Evolutionary conservation across 345 rosid species (phyloP), one percentile per base, ranked within the genome.

Genomic region (Boechera divaricarpa): DNA sequence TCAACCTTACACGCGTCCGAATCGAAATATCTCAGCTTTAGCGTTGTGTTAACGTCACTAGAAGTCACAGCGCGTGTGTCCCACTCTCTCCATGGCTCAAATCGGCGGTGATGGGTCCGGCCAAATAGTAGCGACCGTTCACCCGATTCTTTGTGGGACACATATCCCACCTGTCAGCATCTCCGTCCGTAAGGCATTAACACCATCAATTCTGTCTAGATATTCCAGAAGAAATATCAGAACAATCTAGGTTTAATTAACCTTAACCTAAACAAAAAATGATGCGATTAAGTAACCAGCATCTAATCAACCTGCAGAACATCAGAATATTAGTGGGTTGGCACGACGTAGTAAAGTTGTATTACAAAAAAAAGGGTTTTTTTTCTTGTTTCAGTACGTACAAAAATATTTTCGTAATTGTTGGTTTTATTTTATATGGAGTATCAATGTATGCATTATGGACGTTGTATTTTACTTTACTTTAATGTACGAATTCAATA

Each of bases 21-120:
- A 47, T 62, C 53, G 24, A 69, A 70, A 63, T 69, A 47, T 59
- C 66, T 69, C 16, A 52, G 29, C 69, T 53, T 15, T 69, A 39
- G 77, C 81, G 74, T 78, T 67, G 69, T 59, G 16, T 42, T 52
- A 72, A 78, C 77, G 81, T 78, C 77, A 66, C 69, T 51, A 67
- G 5, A 71, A 56, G 77, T 57, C 72, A 57, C 47, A 7, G 72
- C 58, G 69, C 74, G 81, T 72, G 58, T 49, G 56, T 0, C 32
- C 73, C 77, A 67, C 81, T 51, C 63, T 78, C 64, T 44, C 58
- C 56, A 52, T 67, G 69, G 64, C 32, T 63, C 45, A 16, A 5
- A 66, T 59, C 77, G 69, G 57, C 29, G 67, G 35, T 29, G 58
- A 48, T 64, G 80, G 76, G 80, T 70, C 76, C 80, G 76, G 72